Percentiles rank a stretch among this genome's conserved stretches.
These are phyloP conservation scores for Breviolum minutum DNA, from an alignment of 73 alveolate species.

Conservation along the genomic window DNA sequence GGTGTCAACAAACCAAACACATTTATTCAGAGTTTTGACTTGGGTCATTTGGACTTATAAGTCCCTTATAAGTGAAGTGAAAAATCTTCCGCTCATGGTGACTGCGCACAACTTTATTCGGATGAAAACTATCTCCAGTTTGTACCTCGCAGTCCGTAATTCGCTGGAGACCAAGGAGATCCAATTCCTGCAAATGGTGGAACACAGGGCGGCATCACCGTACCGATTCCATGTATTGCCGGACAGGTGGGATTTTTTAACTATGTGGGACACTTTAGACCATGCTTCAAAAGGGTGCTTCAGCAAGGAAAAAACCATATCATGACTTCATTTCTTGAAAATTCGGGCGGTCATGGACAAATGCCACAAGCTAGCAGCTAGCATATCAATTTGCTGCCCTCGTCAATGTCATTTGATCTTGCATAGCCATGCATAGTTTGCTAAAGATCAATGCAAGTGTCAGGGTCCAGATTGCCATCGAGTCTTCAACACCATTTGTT, in stretches of 20 bases:
- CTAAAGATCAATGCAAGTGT: background rate
- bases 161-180: background rate
- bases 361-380: too few relatives aligned
- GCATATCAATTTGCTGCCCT: too few relatives aligned
- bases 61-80: too few relatives aligned
- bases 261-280: background rate
- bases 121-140: too few relatives aligned
- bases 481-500: constrained; percentile 55
- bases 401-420: too few relatives aligned
- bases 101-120: too few relatives aligned
- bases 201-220: constrained; percentile 45
- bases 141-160: background rate
- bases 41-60: too few relatives aligned
- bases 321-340: background rate
- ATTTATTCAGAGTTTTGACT: too few relatives aligned
- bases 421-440: background rate
- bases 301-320: background rate
- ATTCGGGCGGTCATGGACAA: background rate
- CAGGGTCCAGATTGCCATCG: constrained; percentile 62
- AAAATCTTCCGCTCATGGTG: too few relatives aligned
- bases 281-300: background rate
- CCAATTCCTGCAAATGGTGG: constrained; percentile 65
- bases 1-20: too few relatives aligned
- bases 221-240: constrained; percentile 13
- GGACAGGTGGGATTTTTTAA: background rate